Conservation (phyloP, 257 asterid genomes). For the Echites panduratus region DNA sequence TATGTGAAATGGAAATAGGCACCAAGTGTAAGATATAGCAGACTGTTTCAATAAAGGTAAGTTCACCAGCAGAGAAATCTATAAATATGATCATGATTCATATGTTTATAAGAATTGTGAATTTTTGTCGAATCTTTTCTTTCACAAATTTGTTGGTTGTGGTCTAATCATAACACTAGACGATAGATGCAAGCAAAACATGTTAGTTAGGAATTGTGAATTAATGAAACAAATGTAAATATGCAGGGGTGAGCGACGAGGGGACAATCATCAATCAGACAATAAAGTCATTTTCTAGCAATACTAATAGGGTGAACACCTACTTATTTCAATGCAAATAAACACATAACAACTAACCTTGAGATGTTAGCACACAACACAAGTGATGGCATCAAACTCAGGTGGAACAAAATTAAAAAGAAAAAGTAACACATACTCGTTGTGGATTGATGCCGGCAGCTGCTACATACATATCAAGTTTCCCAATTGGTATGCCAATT, state of each 20-base stretch:
- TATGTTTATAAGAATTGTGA: too few relatives aligned
- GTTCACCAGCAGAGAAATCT: neutral
- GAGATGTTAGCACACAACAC: neutral
- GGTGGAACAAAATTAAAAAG: neutral
- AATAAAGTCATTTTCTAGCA: neutral
- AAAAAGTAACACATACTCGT: conserved; percentile 51
- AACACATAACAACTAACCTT: neutral
- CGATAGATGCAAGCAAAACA: neutral
- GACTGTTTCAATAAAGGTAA: neutral
- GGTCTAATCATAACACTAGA: neutral
- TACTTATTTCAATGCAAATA: neutral
- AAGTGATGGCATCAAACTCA: neutral
- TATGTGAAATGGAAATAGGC: conserved; percentile 13
- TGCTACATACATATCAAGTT: conserved; percentile 98
- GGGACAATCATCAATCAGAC: neutral
- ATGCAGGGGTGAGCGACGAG: neutral
- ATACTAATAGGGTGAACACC: neutral
- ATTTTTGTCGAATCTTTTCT: neutral
- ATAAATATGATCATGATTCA: neutral
- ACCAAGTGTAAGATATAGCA: conserved; percentile 7
- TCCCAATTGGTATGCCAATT: conserved; percentile 95
- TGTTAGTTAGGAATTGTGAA: neutral
- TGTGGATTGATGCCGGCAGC: conserved; percentile 99
- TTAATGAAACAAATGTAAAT: neutral
- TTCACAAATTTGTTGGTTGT: neutral